Percentiles rank a stretch among this genome's conserved stretches.
phyloP scores from a whole-genome alignment of 2,329 filamentous ascomycete species.

The Beauveria sp. region DNA sequence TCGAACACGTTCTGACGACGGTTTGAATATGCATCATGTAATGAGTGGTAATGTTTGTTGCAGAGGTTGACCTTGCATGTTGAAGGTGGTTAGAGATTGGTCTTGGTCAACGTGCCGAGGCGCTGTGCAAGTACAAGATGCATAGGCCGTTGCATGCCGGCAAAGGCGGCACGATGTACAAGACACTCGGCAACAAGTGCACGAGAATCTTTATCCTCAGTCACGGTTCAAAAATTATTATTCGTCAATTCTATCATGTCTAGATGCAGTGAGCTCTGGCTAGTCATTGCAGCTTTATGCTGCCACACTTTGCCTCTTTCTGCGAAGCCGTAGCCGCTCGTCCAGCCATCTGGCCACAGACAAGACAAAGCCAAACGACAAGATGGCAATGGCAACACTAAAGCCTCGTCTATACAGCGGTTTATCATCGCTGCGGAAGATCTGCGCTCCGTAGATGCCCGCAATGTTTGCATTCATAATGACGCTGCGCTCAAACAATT shows the following conservation, averaged over 20 bases:
- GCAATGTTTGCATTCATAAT: constrained; percentile 57
- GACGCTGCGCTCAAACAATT: constrained; percentile 27
- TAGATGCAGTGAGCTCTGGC: no score
- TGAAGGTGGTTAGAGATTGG: not conserved
- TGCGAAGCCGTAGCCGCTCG: constrained; percentile 21
- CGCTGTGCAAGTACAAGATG: not conserved
- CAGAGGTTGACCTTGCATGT: not conserved
- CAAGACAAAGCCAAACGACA: constrained; percentile 34
- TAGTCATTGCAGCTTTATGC: not conserved
- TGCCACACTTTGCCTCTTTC: not conserved
- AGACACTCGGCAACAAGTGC: no score
- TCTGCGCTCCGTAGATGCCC: constrained; percentile 53
- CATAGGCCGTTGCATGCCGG: no score
- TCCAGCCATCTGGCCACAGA: constrained; percentile 37
- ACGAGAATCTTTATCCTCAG: no score
- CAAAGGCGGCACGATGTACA: no score
- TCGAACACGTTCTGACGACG: not conserved
- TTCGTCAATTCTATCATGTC: no score
- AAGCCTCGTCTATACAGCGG: constrained; percentile 46
- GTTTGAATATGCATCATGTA: no score
- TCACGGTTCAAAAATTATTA: no score
- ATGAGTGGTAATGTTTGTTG: not conserved
- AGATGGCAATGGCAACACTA: constrained; percentile 35
- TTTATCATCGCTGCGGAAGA: constrained; percentile 46
- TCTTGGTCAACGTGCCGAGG: not conserved